Conservation (phyloP, 139 green algal species). For the Parachlorella kessleri region DNA sequence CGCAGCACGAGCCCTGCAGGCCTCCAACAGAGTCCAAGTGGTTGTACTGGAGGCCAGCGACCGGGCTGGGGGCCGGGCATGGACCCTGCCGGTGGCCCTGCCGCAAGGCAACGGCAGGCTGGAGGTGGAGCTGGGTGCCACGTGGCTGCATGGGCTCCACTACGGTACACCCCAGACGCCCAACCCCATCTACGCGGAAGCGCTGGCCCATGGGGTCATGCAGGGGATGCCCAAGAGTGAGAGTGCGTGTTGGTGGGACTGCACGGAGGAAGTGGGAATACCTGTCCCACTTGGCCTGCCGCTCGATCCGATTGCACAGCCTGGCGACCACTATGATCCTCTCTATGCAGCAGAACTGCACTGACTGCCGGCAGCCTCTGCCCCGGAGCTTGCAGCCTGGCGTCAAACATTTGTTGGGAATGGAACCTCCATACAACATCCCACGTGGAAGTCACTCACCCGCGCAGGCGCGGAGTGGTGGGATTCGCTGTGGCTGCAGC, state of each 20-base stretch:
- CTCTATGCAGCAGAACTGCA: background rate
- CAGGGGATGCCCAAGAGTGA: background rate
- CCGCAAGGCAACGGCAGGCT: background rate
- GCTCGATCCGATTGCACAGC: background rate
- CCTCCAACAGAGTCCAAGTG: background rate
- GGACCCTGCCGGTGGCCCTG: background rate
- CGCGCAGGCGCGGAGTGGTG: conserved; percentile 18
- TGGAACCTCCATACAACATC: background rate
- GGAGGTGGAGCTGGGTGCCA: conserved; percentile 21
- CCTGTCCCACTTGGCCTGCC: background rate
- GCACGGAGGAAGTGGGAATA: background rate
- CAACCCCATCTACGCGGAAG: conserved; percentile 14
- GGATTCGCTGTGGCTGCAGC: conserved; percentile 20
- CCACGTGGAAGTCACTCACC: background rate
- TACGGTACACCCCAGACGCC: background rate
- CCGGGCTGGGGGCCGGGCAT: conserved; percentile 11
- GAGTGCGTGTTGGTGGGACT: background rate
- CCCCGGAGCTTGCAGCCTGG: background rate
- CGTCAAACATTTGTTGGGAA: background rate
- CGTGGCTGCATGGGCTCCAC: conserved; percentile 31
- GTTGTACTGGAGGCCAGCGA: conserved; percentile 4
- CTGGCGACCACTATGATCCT: background rate
- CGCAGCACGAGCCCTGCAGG: background rate
- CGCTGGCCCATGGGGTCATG: conserved; percentile 9
- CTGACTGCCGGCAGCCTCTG: background rate